phyloP scores from a whole-genome alignment of 495 filamentous ascomycete species.

The Oleoguttula mirabilis region DNA sequence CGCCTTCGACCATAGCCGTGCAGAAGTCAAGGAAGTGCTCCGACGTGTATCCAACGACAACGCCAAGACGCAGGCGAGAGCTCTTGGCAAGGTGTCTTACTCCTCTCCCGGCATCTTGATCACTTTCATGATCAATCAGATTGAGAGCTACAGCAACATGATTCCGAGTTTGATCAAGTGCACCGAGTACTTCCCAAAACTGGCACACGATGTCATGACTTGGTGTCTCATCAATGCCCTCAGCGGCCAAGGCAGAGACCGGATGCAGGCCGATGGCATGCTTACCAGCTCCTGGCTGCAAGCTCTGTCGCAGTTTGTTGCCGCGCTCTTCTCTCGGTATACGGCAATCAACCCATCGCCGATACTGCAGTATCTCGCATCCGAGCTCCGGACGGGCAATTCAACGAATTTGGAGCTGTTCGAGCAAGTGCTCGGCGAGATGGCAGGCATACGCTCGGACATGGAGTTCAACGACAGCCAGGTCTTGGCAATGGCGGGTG shows the following conservation, averaged over 20 bases:
- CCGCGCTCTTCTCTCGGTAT: slow-evolving; percentile 65
- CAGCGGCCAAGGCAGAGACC: slow-evolving; percentile 59
- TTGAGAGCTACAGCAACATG: slow-evolving; percentile 84
- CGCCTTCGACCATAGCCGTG: slow-evolving; percentile 61
- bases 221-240: slow-evolving; percentile 75
- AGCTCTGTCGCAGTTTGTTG: slow-evolving; percentile 72
- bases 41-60: slow-evolving; percentile 80
- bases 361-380: slow-evolving; percentile 75
- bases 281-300: slow-evolving; percentile 82
- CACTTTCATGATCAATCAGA: slow-evolving; percentile 69
- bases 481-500: slow-evolving; percentile 74
- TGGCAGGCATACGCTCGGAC: slow-evolving; percentile 84
- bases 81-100: slow-evolving; percentile 75
- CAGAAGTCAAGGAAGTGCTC: slow-evolving; percentile 68
- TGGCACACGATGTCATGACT: slow-evolving; percentile 85
- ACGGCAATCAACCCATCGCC: slow-evolving; percentile 73
- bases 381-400: slow-evolving; percentile 67
- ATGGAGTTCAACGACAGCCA: slow-evolving; percentile 77
- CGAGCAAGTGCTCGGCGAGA: slow-evolving; percentile 73
- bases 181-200: slow-evolving; percentile 78
- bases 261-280: slow-evolving; percentile 72
- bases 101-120: slow-evolving; percentile 86
- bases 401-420: slow-evolving; percentile 79
- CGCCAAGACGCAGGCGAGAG: slow-evolving; percentile 68
- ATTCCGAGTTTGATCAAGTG: slow-evolving; percentile 89